Percentiles rank a stretch among this genome's conserved stretches.
Conservation (phyloP, 208 protist species). For the Naegleria gruberi region DNA sequence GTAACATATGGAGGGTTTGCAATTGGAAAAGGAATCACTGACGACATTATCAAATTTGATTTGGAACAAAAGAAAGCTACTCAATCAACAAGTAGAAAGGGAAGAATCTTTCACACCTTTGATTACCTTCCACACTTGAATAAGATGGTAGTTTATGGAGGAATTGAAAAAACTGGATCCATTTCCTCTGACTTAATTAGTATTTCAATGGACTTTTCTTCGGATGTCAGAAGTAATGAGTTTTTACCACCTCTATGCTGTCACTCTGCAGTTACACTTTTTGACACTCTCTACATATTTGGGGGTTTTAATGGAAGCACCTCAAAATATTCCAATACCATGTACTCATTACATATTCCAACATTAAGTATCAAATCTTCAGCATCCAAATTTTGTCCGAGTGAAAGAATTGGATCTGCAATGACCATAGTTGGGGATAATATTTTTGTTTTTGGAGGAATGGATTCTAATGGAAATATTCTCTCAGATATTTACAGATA, state of each 20-base stretch:
- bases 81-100: background rate
- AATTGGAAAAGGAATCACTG: background rate
- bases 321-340: background rate
- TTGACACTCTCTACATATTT: background rate
- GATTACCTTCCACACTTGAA: background rate
- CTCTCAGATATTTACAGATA: background rate
- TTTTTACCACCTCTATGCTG: background rate
- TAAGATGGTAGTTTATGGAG: background rate
- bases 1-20: background rate
- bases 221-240: background rate
- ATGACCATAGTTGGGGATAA: background rate
- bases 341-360: background rate
- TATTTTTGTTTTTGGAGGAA: background rate
- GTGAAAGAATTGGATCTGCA: background rate
- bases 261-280: background rate
- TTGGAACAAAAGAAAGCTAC: background rate
- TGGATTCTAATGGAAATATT: background rate
- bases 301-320: background rate
- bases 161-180: background rate
- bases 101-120: background rate
- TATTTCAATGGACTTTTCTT: no score
- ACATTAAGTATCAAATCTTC: background rate
- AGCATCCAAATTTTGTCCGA: background rate
- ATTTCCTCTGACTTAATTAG: background rate
- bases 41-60: background rate